A percentile compares a stretch with the other conserved stretches of the same genome.
Evolutionary conservation across 129 eudicot species (phyloP).

Genomic region (Mikania micrantha): DNA sequence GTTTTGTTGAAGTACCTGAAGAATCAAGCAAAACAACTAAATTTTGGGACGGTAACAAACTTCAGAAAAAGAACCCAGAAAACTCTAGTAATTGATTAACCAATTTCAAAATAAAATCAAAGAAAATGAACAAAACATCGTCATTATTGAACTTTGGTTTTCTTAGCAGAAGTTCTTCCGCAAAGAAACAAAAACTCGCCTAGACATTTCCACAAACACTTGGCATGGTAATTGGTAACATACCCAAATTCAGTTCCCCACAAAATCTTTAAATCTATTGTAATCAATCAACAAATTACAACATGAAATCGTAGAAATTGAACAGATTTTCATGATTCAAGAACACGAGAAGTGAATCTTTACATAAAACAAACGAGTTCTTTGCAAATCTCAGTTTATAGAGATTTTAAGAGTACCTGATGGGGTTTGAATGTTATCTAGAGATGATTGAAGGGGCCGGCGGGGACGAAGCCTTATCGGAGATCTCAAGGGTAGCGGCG

Average conservation of each 20-base stretch:
- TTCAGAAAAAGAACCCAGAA: too few species aligned
- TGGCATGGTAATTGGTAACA: not conserved
- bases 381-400: too few species aligned
- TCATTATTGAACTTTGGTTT: not conserved
- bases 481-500: slow-evolving; percentile 69
- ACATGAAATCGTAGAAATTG: not conserved
- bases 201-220: slow-evolving; percentile 21
- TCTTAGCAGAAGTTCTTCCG: not conserved
- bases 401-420: slow-evolving; percentile 37
- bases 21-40: not conserved
- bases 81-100: not conserved
- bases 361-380: not conserved
- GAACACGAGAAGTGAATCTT: not conserved
- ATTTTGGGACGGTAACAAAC: too few species aligned
- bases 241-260: too few species aligned
- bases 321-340: not conserved
- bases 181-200: not conserved
- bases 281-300: not conserved
- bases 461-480: slow-evolving; percentile 81
- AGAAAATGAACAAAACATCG: not conserved
- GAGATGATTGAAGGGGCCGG: slow-evolving; percentile 37
- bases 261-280: not conserved
- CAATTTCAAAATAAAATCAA: not conserved
- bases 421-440: slow-evolving; percentile 34
- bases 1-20: slow-evolving; percentile 36